Evolutionary conservation across 257 asterid species (phyloP).

Genomic region (Agastache rugosa): DNA sequence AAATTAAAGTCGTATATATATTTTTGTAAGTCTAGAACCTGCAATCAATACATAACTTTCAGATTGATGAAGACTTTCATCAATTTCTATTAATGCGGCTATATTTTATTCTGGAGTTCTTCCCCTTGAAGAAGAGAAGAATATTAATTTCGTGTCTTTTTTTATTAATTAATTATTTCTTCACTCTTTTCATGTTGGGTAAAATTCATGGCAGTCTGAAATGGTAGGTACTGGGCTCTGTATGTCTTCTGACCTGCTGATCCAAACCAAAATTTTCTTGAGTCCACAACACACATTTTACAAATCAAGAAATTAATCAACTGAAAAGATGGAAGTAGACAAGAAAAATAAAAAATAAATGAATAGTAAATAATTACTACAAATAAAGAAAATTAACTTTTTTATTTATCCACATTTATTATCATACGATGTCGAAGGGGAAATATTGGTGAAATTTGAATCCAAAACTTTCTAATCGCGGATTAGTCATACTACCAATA

Average conservation of each 20-base stretch:
- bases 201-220: background rate
- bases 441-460: too few relatives aligned
- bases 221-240: background rate
- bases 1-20: too few relatives aligned
- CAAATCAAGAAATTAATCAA: background rate
- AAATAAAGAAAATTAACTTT: too few relatives aligned
- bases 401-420: too few relatives aligned
- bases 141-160: background rate
- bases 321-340: background rate
- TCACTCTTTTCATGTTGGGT: too few relatives aligned
- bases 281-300: background rate
- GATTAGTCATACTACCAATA: too few relatives aligned
- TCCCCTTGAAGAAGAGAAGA: background rate
- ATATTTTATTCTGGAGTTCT: background rate
- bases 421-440: too few relatives aligned
- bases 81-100: slow-evolving; percentile 2
- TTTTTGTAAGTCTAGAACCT: background rate
- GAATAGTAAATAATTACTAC: too few relatives aligned
- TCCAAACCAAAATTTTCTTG: background rate
- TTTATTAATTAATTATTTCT: background rate
- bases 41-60: background rate
- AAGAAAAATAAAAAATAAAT: too few relatives aligned
- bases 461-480: too few relatives aligned
- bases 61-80: background rate
- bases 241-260: background rate